Conservation (phyloP, 495 filamentous ascomycete species). For the Cercophora newfieldiana region DNA sequence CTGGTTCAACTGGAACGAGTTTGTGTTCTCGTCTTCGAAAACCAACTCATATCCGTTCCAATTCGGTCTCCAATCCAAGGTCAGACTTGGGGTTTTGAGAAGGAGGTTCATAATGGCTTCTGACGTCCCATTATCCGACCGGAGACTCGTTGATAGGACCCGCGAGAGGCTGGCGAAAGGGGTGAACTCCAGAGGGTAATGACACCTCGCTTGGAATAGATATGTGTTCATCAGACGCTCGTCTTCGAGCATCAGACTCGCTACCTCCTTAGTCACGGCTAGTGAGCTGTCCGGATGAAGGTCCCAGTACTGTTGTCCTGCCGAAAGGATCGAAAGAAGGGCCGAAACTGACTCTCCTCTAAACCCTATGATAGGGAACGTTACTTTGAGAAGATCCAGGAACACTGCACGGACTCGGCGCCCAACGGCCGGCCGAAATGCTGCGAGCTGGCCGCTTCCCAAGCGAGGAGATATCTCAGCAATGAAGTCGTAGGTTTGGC, state of each 20-base stretch:
- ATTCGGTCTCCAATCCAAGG: constrained; percentile 61
- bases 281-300: constrained; percentile 37
- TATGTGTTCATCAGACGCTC: constrained; percentile 54
- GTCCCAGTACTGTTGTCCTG: constrained; percentile 57
- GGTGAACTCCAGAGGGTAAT: constrained; percentile 85
- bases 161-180: constrained; percentile 64
- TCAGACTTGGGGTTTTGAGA: constrained; percentile 66
- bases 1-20: constrained; percentile 56
- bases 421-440: constrained; percentile 48
- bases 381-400: constrained; percentile 63
- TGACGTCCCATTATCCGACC: constrained; percentile 51
- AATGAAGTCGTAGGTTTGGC: constrained; percentile 63
- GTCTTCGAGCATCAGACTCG: constrained; percentile 56
- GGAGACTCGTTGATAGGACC: constrained; percentile 36
- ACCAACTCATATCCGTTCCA: constrained; percentile 64
- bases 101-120: constrained; percentile 56
- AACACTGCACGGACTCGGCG: constrained; percentile 59
- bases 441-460: constrained; percentile 44
- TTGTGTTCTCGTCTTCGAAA: constrained; percentile 81
- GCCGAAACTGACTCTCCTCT: constrained; percentile 63
- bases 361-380: constrained; percentile 61
- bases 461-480: constrained; percentile 53
- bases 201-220: constrained; percentile 61
- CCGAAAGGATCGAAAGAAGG: constrained; percentile 60
- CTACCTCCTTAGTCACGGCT: constrained; percentile 46